Base-by-base conservation (phyloP, 805 yeast species). In the Metschnikowia hibisci region DNA sequence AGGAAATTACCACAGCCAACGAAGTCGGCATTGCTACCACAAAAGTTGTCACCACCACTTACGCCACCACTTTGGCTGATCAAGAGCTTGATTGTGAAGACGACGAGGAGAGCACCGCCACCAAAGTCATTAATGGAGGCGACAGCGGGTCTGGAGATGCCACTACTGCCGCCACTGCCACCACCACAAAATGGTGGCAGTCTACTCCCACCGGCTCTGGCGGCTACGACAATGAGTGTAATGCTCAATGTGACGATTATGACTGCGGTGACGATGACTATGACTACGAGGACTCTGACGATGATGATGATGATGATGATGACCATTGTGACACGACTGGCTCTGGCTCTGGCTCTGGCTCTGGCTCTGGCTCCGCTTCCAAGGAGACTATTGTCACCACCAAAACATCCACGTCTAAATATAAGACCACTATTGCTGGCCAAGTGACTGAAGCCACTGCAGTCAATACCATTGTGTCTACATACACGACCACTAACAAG, bases 221-320 rank as follows among this genome's bases (percentile, higher is more conserved):
- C 9, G 20, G 32, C 34, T 49, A 48, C 40, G 54, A 51, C 30
- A 4, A 43, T 15, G 44, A 44, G 26, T 51, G 54, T 18, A 35
- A 44, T 14, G 54, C 54, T 12, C 34, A 51, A 35, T 51, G 54
- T 28, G 54, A 51, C 20, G 42, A 37, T 23, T 45, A 46, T 23
- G 45, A 51, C 41, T 51, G 54, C 20, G 54, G 54, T 6, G 54
- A 48, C 33, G 49, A 43, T 9, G 54, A 51, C 38, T 51, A 42
- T 36, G 54, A 51, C 41, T 51, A 48, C 34, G 48, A 42, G 35
- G 53, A 48, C 40, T 41, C 46, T 18, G 54, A 48, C 34, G 51
- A 42, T 29, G 54, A 51, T 8, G 44, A 42, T 16, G 51, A 45
- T 12, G 49, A 42, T 9, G 47, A 47, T 12, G 49, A 42, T 9